Conservation (phyloP, 305 asterid genomes). For the Solanum aculeatissimum region DNA sequence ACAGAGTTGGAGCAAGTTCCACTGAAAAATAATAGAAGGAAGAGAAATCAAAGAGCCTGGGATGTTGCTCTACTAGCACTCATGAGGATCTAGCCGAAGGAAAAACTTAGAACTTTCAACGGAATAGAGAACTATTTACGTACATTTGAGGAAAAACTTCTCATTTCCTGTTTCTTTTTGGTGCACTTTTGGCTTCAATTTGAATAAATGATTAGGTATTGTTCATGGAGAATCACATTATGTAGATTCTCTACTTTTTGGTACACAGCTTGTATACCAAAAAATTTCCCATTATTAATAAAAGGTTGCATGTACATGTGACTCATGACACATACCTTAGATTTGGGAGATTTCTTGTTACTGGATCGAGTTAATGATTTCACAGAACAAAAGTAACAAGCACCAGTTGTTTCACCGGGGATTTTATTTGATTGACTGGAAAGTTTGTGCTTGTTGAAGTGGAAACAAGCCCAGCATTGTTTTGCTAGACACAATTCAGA, state of each 20-base stretch:
- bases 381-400: not conserved
- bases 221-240: not conserved
- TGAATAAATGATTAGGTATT: not conserved
- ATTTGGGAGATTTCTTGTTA: not conserved
- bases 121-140: not conserved
- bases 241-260: not conserved
- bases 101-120: not conserved
- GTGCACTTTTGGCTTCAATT: not conserved
- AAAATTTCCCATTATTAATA: not conserved
- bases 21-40: not conserved
- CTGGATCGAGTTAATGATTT: not conserved
- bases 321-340: not conserved
- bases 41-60: not conserved
- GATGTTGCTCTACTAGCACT: not conserved
- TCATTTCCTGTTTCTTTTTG: not conserved
- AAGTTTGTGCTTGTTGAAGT: not conserved
- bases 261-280: not conserved
- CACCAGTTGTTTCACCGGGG: not conserved
- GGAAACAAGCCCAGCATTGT: not conserved
- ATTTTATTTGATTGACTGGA: not conserved
- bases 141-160: not conserved
- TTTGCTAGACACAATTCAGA: not conserved
- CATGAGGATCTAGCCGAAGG: not conserved
- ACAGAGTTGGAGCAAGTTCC: not conserved
- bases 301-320: not conserved